Evolutionary conservation across 2,329 filamentous ascomycete genomes (phyloP).

Genomic region (Coniochaeta hoffmannii): DNA sequence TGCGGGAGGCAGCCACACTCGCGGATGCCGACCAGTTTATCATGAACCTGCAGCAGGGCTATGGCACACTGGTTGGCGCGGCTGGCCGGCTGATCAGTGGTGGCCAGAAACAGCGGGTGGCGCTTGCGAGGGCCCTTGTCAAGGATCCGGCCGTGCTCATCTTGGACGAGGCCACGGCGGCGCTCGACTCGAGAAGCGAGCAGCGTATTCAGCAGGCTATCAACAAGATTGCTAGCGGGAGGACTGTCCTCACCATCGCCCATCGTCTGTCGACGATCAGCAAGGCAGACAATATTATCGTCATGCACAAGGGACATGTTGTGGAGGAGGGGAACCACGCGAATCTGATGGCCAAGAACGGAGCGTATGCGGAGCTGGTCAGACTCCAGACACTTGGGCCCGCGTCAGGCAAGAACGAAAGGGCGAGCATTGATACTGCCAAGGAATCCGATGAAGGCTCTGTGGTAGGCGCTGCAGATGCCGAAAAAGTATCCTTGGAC

Average conservation of each 20-base stretch:
- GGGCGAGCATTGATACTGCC: conserved; percentile 5
- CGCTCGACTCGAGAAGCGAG: conserved; percentile 52
- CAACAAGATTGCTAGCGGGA: conserved; percentile 31
- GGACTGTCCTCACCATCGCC: conserved; percentile 56
- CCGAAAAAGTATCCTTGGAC: neutral
- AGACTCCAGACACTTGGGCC: conserved; percentile 14
- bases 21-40: conserved; percentile 54
- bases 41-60: conserved; percentile 43
- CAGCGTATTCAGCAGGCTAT: conserved; percentile 43
- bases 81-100: conserved; percentile 49
- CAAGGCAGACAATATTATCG: conserved; percentile 53
- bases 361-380: conserved; percentile 15
- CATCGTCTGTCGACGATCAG: conserved; percentile 46
- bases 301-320: conserved; percentile 46
- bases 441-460: neutral
- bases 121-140: conserved; percentile 50
- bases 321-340: conserved; percentile 50
- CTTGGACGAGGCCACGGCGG: conserved; percentile 55
- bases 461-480: neutral
- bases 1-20: conserved; percentile 38
- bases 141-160: conserved; percentile 50
- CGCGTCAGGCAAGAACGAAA: conserved; percentile 6
- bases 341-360: conserved; percentile 7
- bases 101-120: conserved; percentile 53
- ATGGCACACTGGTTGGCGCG: conserved; percentile 44